These are phyloP conservation scores for Actinomortierella wolfii DNA, from an alignment of 371 early-diverging fungal genomes.

Conservation along the genomic window DNA sequence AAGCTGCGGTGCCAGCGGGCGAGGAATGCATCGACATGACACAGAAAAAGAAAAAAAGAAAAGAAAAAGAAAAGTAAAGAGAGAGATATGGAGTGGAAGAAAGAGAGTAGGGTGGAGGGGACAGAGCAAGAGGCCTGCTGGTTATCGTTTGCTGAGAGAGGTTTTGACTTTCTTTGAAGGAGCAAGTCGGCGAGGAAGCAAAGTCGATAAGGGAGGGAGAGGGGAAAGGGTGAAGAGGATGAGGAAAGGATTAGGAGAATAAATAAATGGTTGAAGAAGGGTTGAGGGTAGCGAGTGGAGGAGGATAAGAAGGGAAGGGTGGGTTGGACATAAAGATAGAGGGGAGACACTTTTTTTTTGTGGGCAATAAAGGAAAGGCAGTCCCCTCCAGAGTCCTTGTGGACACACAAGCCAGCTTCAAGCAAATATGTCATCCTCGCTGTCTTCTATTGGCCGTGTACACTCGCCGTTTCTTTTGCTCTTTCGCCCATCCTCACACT, in stretches of 20 bases:
- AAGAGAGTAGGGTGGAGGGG: background rate
- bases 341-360: background rate
- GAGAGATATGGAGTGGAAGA: background rate
- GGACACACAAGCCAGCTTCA: too few species aligned
- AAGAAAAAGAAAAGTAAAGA: background rate
- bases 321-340: slow-evolving; percentile 1
- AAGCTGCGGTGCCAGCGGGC: background rate
- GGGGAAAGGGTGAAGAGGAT: too few species aligned
- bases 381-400: too few species aligned
- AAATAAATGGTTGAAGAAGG: too few species aligned
- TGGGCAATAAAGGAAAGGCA: too few species aligned
- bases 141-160: background rate
- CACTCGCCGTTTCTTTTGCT: too few species aligned
- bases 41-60: background rate
- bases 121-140: background rate
- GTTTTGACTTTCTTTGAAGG: background rate
- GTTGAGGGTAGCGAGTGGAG: background rate
- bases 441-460: too few species aligned
- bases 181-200: background rate
- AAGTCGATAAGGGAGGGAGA: too few species aligned
- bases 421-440: too few species aligned
- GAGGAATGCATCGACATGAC: slow-evolving; percentile 25
- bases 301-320: background rate
- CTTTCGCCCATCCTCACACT: too few species aligned
- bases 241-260: too few species aligned